A percentile compares a stretch with the other conserved stretches of the same genome.
These are phyloP conservation scores for Mortierella sp. DNA, from an alignment of 371 early-diverging fungal genomes.

Conservation along the genomic window DNA sequence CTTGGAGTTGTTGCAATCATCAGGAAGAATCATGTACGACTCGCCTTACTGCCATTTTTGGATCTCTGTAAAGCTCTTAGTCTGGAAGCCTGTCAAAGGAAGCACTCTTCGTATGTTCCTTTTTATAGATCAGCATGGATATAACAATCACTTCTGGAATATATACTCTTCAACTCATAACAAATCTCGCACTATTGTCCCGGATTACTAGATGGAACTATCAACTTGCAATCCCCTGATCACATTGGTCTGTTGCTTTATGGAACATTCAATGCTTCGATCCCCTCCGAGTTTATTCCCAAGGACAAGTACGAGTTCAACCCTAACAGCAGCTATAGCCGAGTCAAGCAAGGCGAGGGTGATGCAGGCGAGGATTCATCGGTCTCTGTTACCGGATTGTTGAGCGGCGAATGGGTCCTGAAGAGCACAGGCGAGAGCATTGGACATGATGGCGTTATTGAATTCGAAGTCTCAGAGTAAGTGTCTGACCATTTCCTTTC, in stretches of 20 bases:
- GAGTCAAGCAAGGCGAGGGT: conserved; percentile 39
- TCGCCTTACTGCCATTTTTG: conserved; percentile 88
- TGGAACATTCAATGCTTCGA: conserved; percentile 96
- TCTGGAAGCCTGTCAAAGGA: conserved; percentile 87
- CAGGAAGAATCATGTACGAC: conserved; percentile 84
- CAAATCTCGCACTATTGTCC: neutral
- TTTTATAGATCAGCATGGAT: neutral
- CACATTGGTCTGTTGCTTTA: conserved; percentile 94
- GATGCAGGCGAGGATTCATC: conserved; percentile 30
- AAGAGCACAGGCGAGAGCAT: conserved; percentile 66
- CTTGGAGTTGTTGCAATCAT: conserved; percentile 67
- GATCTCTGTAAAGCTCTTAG: conserved; percentile 76
- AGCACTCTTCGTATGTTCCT: conserved; percentile 68
- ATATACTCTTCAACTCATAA: too few relatives aligned
- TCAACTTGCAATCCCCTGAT: conserved; percentile 94
- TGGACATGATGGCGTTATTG: conserved; percentile 69
- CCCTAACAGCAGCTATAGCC: conserved; percentile 41
- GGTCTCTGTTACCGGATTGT: conserved; percentile 48
- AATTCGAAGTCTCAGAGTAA: conserved; percentile 74
- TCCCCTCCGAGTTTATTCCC: conserved; percentile 86
- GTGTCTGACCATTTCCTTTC: conserved; percentile 14
- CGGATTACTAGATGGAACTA: conserved; percentile 75
- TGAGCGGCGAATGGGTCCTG: conserved; percentile 72
- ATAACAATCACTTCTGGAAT: neutral
- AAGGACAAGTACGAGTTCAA: conserved; percentile 76